phyloP scores from a whole-genome alignment of 169 alveolate genomes.

The Eimeria necatrix region DNA sequence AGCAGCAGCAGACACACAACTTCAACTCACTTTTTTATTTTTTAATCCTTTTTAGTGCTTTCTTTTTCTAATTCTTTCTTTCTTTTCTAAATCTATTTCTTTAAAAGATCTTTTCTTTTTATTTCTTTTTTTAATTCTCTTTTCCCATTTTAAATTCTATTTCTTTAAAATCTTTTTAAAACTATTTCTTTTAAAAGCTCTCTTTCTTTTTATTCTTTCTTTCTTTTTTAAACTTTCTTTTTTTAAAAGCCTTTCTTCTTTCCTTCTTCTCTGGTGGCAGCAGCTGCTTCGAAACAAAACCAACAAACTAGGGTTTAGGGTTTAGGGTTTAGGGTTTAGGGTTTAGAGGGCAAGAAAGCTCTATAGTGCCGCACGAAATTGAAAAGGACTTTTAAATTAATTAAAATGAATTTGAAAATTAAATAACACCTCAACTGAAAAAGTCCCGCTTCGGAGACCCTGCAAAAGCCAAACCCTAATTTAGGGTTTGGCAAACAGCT shows the following conservation, averaged over 20 bases:
- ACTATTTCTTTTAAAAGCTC: slow-evolving; percentile 9
- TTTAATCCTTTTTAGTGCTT: background rate
- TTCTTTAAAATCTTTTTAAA: background rate
- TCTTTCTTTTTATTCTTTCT: slow-evolving; percentile 40
- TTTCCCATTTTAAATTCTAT: background rate
- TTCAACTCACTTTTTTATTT: background rate
- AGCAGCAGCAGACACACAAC: background rate
- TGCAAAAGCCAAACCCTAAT: too few relatives aligned
- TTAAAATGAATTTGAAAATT: too few relatives aligned
- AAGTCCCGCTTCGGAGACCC: background rate
- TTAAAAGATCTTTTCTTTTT: background rate
- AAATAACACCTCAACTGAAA: background rate
- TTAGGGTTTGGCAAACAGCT: too few relatives aligned
- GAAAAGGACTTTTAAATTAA: background rate
- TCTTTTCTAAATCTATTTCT: background rate
- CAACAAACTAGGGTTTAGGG: background rate
- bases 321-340: background rate
- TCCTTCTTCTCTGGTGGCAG: background rate
- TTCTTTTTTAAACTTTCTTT: slow-evolving; percentile 77
- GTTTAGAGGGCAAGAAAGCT: background rate
- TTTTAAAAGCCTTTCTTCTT: background rate
- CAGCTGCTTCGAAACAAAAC: background rate
- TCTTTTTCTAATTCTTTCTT: background rate
- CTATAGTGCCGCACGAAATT: background rate
- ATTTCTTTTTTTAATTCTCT: background rate